A percentile compares a stretch with the other conserved stretches of the same genome.
Conservation (phyloP, 371 early-diverging fungal genomes). For the Chytridium lagenaria region DNA sequence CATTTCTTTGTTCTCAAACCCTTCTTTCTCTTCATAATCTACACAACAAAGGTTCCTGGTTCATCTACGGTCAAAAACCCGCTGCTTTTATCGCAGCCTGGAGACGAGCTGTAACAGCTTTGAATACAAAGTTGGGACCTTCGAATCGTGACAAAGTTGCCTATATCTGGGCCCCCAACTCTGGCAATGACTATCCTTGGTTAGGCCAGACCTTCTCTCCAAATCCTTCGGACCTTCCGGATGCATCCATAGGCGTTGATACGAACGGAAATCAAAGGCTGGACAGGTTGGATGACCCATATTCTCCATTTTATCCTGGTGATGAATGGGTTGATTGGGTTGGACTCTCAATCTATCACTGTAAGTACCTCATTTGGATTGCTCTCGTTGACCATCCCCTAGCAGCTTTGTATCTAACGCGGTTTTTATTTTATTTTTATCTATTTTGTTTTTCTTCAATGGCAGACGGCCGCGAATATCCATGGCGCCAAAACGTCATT, state of each 20-base stretch:
- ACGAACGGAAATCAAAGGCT: slow-evolving; percentile 41
- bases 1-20: no score
- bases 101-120: slow-evolving; percentile 18
- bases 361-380: no score
- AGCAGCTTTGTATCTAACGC: no score
- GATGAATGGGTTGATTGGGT: slow-evolving; percentile 49
- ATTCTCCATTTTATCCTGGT: slow-evolving; percentile 41
- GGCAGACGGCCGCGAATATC: slow-evolving; percentile 23
- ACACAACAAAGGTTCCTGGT: slow-evolving; percentile 20
- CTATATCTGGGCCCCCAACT: slow-evolving; percentile 50
- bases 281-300: slow-evolving; percentile 45
- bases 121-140: slow-evolving; percentile 24
- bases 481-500: slow-evolving; percentile 40
- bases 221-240: slow-evolving; percentile 15
- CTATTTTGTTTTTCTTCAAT: no score
- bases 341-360: slow-evolving; percentile 38
- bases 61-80: slow-evolving; percentile 39
- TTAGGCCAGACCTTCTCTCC: slow-evolving; percentile 6
- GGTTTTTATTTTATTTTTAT: no score
- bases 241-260: slow-evolving; percentile 43
- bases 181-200: slow-evolving; percentile 35
- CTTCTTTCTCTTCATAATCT: not conserved
- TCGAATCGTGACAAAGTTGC: slow-evolving; percentile 30
- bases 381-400: no score
- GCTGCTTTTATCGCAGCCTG: slow-evolving; percentile 32